Evolutionary conservation across 2,329 filamentous ascomycete species (phyloP).

Genomic region (Geosmithia putterillii): DNA sequence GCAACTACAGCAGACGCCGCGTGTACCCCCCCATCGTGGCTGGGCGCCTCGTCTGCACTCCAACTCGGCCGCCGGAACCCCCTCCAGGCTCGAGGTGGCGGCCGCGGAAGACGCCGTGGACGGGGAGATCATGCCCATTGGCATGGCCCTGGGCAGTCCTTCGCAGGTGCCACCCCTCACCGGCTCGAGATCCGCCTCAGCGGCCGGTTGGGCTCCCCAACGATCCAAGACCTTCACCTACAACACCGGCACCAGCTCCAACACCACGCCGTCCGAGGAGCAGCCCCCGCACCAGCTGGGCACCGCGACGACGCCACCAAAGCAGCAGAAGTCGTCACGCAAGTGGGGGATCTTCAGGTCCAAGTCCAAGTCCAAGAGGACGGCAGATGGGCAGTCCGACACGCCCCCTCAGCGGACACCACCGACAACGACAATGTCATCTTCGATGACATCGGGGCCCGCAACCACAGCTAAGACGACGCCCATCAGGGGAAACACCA

Average conservation of each 20-base stretch:
- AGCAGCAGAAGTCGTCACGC: constrained; percentile 37
- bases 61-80: background rate
- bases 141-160: constrained; percentile 65
- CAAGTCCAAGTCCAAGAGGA: constrained; percentile 14
- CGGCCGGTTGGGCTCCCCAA: background rate
- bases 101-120: too few species aligned
- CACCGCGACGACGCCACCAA: constrained; percentile 14
- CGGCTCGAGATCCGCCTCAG: constrained; percentile 8
- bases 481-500: background rate
- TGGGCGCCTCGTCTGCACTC: constrained; percentile 1
- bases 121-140: constrained; percentile 38
- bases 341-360: constrained; percentile 48
- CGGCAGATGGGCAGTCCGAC: too few species aligned
- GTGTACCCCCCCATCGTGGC: constrained; percentile 1
- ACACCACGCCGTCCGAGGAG: constrained; percentile 1
- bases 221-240: background rate
- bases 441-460: background rate
- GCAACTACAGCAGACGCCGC: constrained; percentile 1
- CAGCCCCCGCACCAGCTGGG: background rate
- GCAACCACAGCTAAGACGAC: background rate
- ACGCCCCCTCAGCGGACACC: too few species aligned
- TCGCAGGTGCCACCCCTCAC: constrained; percentile 22
- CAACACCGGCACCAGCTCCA: constrained; percentile 11
- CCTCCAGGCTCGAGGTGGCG: background rate
- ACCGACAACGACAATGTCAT: too few species aligned